Base-by-base conservation (phyloP, 805 yeast species). In the Saturnispora diversa region DNA sequence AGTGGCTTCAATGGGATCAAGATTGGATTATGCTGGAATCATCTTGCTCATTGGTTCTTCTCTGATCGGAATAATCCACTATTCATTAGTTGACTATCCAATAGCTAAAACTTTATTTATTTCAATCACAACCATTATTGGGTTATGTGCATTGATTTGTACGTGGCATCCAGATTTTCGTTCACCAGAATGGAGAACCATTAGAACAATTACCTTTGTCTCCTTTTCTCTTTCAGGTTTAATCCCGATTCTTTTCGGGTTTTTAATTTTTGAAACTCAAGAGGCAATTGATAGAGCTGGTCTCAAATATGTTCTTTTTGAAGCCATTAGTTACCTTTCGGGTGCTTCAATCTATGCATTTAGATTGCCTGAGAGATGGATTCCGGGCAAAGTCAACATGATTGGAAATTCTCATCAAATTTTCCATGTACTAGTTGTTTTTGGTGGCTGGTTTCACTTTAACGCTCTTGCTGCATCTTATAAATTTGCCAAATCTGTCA, bases 381-480 rank as follows among this genome's bases (percentile, higher is more conserved):
- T 48, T 5, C 84, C 85, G 0, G 87, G 87, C 0, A 57, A 29
- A 16, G 83, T 70, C 55, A 95, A 85, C 50, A 52, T 74, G 9
- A 69, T 74, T 59, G 94, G 94, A 1, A 82, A 83, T 49, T 81
- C 94, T 6, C 96, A 86, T 56, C 95, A 86, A 54, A 69, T 86
- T 8, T 85, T 86, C 55, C 95, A 85, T 56, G 59, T 81, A 8
- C 58, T 82, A 51, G 94, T 85, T 6, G 87, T 84, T 0, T 49
- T 77, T 10, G 94, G 94, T 11, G 83, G 94, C 0, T 65, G 63
- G 41, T 80, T 80, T 43, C 96, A 87, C 60, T 74, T 81, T 59
- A 65, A 51, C 40, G 94, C 80, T 0, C 62, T 86, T 26, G 53
- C 74, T 3, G 66, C 65, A 7, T 68, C 84, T 21, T 82, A 81